These are phyloP conservation scores for Hibiscus tridactylites DNA, from an alignment of 345 rosid genomes.

Conservation along the genomic window DNA sequence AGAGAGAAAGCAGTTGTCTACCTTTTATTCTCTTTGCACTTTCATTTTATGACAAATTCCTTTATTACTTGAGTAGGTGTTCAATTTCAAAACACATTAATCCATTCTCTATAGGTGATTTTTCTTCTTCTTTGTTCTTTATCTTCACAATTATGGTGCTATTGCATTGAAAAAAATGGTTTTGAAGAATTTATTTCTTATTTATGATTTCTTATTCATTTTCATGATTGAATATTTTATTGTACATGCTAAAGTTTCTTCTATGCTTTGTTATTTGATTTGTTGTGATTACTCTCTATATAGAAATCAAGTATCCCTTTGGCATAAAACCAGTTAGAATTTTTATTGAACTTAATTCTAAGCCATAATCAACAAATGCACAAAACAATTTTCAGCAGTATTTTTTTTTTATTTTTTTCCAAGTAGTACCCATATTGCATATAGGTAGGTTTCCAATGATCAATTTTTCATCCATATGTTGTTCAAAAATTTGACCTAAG, in stretches of 20 bases:
- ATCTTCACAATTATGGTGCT: background rate
- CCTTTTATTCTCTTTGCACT: background rate
- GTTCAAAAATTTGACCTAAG: background rate
- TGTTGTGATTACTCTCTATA: too few relatives aligned
- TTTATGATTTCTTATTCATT: background rate
- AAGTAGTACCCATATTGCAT: background rate
- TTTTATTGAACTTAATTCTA: too few relatives aligned
- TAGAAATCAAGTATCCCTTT: too few relatives aligned
- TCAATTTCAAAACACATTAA: background rate
- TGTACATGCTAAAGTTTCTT: background rate
- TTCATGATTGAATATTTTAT: too few relatives aligned
- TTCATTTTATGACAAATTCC: background rate
- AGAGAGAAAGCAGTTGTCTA: background rate
- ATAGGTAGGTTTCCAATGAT: background rate
- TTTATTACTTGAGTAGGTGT: background rate
- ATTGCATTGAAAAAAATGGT: background rate
- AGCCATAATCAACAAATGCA: too few relatives aligned
- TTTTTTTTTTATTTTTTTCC: background rate
- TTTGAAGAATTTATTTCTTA: background rate
- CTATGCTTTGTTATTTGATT: background rate
- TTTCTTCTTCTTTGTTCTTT: background rate
- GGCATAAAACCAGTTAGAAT: too few relatives aligned
- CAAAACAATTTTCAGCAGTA: background rate
- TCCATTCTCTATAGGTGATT: background rate
- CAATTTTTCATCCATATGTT: background rate